A percentile compares a stretch with the other conserved stretches of the same genome.
Evolutionary conservation across 306 rosid species (phyloP).

Genomic region (Rosa multiflora): DNA sequence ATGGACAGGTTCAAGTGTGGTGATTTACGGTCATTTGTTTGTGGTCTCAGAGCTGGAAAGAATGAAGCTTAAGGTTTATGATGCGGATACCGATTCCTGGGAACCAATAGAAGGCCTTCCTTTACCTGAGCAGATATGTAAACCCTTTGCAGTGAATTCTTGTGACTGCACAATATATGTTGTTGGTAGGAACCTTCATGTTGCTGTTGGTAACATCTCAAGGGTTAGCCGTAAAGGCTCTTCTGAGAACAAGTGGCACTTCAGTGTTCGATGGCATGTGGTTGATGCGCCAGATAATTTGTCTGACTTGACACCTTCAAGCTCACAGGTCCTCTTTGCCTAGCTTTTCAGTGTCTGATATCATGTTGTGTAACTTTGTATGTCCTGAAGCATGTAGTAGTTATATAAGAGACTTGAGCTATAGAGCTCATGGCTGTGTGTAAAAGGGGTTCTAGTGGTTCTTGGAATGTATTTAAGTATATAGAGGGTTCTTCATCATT

Average conservation of each 20-base stretch:
- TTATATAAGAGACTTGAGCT: constrained; percentile 40
- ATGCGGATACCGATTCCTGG: constrained; percentile 68
- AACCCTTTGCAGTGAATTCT: constrained; percentile 87
- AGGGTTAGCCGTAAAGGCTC: constrained; percentile 47
- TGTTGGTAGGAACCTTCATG: constrained; percentile 79
- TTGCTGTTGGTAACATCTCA: constrained; percentile 79
- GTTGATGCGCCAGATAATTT: constrained; percentile 66
- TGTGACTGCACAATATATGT: constrained; percentile 71
- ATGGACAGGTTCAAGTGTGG: constrained; percentile 97
- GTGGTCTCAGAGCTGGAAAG: constrained; percentile 93
- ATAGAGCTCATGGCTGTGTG: constrained; percentile 39
- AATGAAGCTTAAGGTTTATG: constrained; percentile 91
- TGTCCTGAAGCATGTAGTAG: constrained; percentile 46
- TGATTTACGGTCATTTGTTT: constrained; percentile 74
- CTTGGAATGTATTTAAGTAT: constrained; percentile 39
- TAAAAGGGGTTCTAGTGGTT: constrained; percentile 36
- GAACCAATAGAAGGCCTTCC: constrained; percentile 84
- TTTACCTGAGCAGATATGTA: constrained; percentile 92
- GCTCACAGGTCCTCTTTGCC: constrained; percentile 91
- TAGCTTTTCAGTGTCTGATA: constrained; percentile 44
- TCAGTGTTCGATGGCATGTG: constrained; percentile 76
- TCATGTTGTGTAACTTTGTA: constrained; percentile 17
- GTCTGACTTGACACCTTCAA: constrained; percentile 90
- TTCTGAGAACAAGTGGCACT: constrained; percentile 51
- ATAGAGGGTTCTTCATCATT: neutral